Evolutionary conservation across 768 basidiomycete genomes (phyloP).

Genomic region (Boletellus ananiceps): DNA sequence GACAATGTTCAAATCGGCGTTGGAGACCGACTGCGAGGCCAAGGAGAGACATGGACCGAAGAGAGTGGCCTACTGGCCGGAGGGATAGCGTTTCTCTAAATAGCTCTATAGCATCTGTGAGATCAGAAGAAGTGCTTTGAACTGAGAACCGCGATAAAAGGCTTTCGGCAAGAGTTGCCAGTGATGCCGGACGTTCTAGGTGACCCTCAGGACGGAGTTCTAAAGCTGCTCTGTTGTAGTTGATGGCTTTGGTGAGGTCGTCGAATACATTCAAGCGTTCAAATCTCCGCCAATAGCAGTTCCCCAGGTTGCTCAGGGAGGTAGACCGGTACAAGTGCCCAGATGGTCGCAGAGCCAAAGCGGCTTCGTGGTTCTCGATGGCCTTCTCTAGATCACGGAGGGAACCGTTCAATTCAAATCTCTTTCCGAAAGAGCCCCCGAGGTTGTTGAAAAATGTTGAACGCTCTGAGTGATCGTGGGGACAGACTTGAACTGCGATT

Average conservation of each 20-base stretch:
- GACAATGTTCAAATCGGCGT: conserved; percentile 8
- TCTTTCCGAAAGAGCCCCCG: neutral
- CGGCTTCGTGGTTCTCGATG: neutral
- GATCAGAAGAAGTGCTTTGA: neutral
- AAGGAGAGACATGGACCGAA: neutral
- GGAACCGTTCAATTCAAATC: neutral
- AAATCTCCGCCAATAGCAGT: neutral
- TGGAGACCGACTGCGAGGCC: conserved; percentile 8
- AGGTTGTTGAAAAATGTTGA: neutral
- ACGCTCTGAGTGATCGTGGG: neutral
- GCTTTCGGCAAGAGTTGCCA: neutral
- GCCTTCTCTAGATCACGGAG: neutral
- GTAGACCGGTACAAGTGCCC: neutral
- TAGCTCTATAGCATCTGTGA: neutral
- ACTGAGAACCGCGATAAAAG: neutral
- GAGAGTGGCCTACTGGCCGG: neutral
- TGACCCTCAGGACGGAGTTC: neutral
- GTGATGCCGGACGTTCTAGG: neutral
- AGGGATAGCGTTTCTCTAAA: neutral
- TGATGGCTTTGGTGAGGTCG: neutral
- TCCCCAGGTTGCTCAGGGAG: neutral
- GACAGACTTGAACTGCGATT: neutral
- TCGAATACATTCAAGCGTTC: neutral
- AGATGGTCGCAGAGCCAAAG: neutral
- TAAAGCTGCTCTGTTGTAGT: neutral